These are phyloP conservation scores for Chrysosphaeria jannelii DNA, from an alignment of 2,329 filamentous ascomycete genomes.

Conservation along the genomic window DNA sequence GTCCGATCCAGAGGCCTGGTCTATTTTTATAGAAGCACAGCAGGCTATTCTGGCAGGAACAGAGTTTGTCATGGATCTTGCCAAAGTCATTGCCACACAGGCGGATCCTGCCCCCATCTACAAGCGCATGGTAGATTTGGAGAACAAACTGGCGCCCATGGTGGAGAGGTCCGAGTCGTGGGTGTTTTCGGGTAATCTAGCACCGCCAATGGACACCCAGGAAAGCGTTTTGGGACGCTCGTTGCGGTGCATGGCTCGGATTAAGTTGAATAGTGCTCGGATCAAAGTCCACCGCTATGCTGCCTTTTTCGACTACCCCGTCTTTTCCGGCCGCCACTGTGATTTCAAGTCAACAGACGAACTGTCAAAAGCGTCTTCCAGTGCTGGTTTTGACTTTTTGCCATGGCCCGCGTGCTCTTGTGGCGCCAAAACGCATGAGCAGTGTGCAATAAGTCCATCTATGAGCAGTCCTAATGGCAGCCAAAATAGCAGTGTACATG, in stretches of 20 bases:
- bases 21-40: slow-evolving; percentile 15
- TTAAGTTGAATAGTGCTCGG: slow-evolving; percentile 19
- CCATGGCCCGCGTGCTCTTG: slow-evolving; percentile 6
- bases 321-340: slow-evolving; percentile 18
- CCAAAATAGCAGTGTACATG: no score
- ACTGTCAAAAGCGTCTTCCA: slow-evolving; percentile 5
- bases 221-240: slow-evolving; percentile 14
- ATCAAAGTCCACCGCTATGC: slow-evolving; percentile 21
- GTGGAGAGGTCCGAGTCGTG: slow-evolving; percentile 10
- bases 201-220: slow-evolving; percentile 9
- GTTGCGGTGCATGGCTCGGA: slow-evolving; percentile 15
- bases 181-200: slow-evolving; percentile 8
- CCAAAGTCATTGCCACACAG: slow-evolving; percentile 11
- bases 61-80: slow-evolving; percentile 17
- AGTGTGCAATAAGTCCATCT: no score
- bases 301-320: slow-evolving; percentile 18
- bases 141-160: slow-evolving; percentile 11
- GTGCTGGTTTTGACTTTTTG: slow-evolving; percentile 6
- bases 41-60: slow-evolving; percentile 16
- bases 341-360: slow-evolving; percentile 11
- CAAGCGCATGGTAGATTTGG: slow-evolving; percentile 12
- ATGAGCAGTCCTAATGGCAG: background rate
- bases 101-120: slow-evolving; percentile 12
- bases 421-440: no score
- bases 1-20: slow-evolving; percentile 14